Evolutionary conservation across 2,329 filamentous ascomycete genomes (phyloP), one percentile per base, ranked within the genome.

Genomic region (Aciculosporium take): DNA sequence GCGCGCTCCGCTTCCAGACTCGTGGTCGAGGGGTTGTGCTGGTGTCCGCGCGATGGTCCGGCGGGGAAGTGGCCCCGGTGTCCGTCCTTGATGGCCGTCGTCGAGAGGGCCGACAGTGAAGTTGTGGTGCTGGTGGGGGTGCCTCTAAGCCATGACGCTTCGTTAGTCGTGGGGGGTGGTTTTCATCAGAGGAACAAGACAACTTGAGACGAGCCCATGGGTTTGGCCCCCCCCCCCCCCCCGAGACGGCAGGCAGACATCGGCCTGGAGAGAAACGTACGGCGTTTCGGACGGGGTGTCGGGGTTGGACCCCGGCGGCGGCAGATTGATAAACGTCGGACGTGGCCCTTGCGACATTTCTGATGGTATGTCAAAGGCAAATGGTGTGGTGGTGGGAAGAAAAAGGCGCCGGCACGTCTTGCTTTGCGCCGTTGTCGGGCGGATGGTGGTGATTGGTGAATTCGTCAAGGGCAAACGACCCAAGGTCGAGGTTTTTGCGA

Each of bases 61-160:
- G 48, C 72, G 23, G 78, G 75, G 23, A 81, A 71, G 56, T 87
- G 78, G 48, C 89, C 89, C 46, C 86, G 84, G 56, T 95, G 86
- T 52, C 89, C 89, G 58, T 96, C 89, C 63, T 95, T 94, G 70
- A 94, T 94, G 39, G 89, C 89, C 10, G 86, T 91, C 15, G 89
- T 95, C 13, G 86, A 94, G 37, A 96, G 74, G 31, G 87, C 81
- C 21, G 86, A 94, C 54, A 96, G 80, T 39, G 87, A 93, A 10
- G 88, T 95, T 3, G 85, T 93, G 31, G 84, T 82, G 50, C 86
- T 94, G 49, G 91, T 95, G 3, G 89, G 89, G 3, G 89, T 96
- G 54, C 89, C 88, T 40, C 44, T 45, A 15, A 8, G 23, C 17
- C 15, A 18, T 3, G 41, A 49, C 9, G 44, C 39, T 32, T 25